Evolutionary conservation across 2,329 filamentous ascomycete genomes (phyloP).

Genomic region (Cladobotryum mycophilum): DNA sequence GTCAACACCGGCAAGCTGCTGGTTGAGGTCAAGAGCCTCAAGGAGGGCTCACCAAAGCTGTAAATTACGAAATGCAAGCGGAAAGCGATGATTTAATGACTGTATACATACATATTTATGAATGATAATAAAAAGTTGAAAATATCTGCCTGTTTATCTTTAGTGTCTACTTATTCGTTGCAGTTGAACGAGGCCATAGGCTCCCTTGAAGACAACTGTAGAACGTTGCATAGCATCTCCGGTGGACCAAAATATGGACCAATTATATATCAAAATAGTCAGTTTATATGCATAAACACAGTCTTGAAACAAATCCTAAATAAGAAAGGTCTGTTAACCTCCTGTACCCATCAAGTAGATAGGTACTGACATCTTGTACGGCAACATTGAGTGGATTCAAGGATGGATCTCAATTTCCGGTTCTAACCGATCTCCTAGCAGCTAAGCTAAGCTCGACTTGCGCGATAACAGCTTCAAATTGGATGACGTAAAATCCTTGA

Average conservation of each 20-base stretch:
- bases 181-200: not conserved
- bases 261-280: not conserved
- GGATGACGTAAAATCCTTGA: not conserved
- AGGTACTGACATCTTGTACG: no score
- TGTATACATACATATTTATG: not conserved
- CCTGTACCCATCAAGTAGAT: no score
- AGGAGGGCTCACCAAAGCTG: conserved; percentile 16
- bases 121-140: not conserved
- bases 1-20: conserved; percentile 64
- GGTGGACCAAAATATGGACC: not conserved
- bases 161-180: not conserved
- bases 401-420: not conserved
- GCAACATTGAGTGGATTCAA: no score
- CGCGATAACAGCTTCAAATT: not conserved
- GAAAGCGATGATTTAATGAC: no score
- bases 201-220: no score
- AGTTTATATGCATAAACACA: no score
- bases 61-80: conserved; percentile 7
- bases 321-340: no score
- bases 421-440: not conserved
- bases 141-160: not conserved
- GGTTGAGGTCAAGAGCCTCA: conserved; percentile 42
- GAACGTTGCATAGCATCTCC: not conserved
- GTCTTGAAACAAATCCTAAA: no score
- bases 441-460: not conserved